These are phyloP conservation scores for Annulohypoxylon bovei DNA, from an alignment of 495 filamentous ascomycete species.

Conservation along the genomic window DNA sequence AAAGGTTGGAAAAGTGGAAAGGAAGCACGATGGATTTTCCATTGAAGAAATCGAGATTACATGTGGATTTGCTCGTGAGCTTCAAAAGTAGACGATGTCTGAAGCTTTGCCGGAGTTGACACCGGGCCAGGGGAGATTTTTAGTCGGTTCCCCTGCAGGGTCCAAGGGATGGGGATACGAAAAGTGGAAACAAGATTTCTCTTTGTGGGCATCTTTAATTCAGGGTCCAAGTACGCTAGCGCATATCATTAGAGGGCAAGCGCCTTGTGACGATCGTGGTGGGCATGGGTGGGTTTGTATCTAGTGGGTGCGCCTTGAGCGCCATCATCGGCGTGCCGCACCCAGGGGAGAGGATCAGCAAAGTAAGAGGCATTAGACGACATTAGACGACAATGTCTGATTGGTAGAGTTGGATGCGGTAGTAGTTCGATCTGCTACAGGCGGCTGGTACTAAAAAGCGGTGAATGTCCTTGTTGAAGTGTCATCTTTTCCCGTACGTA, in stretches of 20 bases:
- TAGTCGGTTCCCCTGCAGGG: slow-evolving; percentile 21
- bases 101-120: slow-evolving; percentile 10
- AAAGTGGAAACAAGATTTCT: slow-evolving; percentile 13
- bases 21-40: background rate
- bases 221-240: slow-evolving; percentile 36
- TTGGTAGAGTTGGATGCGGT: slow-evolving; percentile 18
- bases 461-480: slow-evolving; percentile 24
- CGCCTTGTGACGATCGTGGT: slow-evolving; percentile 1
- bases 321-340: slow-evolving; percentile 11
- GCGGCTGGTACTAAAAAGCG: slow-evolving; percentile 29
- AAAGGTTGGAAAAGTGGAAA: background rate
- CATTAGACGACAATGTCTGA: background rate
- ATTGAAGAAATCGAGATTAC: slow-evolving; percentile 12
- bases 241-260: slow-evolving; percentile 19
- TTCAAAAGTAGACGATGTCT: background rate
- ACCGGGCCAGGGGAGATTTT: background rate
- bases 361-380: slow-evolving; percentile 9
- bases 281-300: background rate
- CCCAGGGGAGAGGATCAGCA: slow-evolving; percentile 33
- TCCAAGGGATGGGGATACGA: slow-evolving; percentile 23
- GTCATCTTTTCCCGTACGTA: slow-evolving; percentile 22
- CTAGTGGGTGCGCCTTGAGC: background rate
- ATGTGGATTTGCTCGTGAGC: background rate
- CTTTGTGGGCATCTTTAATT: slow-evolving; percentile 23
- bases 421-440: slow-evolving; percentile 28